Evolutionary conservation across 2,329 filamentous ascomycete genomes (phyloP).

Genomic region (Dendrostoma leiphaemia): DNA sequence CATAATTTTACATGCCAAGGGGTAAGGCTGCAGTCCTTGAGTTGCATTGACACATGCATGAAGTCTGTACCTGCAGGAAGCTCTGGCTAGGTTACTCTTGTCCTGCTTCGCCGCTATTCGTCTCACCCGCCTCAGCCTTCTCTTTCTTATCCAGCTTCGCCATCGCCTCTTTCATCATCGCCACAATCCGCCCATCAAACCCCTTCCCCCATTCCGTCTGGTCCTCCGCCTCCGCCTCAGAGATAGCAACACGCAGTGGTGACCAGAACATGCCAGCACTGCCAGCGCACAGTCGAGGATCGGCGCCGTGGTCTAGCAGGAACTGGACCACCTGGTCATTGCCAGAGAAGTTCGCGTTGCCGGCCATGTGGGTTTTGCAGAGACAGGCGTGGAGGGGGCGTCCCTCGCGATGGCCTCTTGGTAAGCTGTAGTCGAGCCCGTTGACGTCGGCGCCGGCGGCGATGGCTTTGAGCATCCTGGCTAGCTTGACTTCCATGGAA

Average conservation of each 20-base stretch:
- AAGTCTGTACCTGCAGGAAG: too few relatives aligned
- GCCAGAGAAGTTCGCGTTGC: neutral
- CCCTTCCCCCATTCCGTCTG: neutral
- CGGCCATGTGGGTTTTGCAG: neutral
- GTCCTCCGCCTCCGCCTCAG: neutral
- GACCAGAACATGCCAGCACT: neutral
- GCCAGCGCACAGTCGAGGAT: neutral
- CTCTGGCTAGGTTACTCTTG: too few relatives aligned
- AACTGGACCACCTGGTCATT: neutral
- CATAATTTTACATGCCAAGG: too few relatives aligned
- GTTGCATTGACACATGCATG: too few relatives aligned
- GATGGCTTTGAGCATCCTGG: neutral
- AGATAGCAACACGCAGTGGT: neutral
- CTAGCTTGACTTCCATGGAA: neutral
- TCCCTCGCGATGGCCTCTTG: neutral
- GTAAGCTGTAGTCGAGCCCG: neutral
- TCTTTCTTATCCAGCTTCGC: neutral
- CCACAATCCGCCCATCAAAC: neutral
- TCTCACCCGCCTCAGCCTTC: too few relatives aligned
- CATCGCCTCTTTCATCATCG: neutral
- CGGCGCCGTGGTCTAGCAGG: neutral
- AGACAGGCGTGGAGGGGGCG: neutral
- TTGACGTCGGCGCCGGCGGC: neutral
- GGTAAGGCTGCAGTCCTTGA: too few relatives aligned
- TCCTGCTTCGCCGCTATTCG: neutral